phyloP scores from a whole-genome alignment of 179 eudicot genomes.

The Beta corolliflora region DNA sequence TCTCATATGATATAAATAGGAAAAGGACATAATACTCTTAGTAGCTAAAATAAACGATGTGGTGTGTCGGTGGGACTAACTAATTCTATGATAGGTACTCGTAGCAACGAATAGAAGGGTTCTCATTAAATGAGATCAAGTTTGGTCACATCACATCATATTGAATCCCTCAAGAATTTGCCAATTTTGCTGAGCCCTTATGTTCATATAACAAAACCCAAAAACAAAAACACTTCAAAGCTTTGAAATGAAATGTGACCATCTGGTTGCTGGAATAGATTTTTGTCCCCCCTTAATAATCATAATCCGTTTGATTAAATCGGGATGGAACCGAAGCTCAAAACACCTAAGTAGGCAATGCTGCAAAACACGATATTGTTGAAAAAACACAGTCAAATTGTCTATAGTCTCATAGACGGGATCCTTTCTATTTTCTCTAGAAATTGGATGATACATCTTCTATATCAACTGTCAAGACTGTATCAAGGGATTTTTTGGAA shows the following conservation, averaged over 20 bases:
- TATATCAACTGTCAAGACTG: no score
- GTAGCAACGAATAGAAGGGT: slow-evolving; percentile 20
- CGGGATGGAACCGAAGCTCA: neutral
- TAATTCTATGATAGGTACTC: slow-evolving; percentile 21
- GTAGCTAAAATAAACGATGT: slow-evolving; percentile 21
- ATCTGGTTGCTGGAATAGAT: neutral
- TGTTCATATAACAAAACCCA: neutral
- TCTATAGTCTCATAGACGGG: no score
- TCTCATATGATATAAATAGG: slow-evolving; percentile 19
- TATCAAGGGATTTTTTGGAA: no score
- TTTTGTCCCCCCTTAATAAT: no score
- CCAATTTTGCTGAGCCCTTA: slow-evolving; percentile 19
- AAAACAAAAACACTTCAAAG: neutral
- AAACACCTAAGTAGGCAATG: no score
- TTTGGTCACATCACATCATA: no score
- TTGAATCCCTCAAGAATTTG: slow-evolving; percentile 13
- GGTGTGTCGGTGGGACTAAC: slow-evolving; percentile 58
- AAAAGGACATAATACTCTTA: slow-evolving; percentile 6
- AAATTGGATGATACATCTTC: neutral
- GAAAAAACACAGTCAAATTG: no score
- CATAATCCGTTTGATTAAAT: no score
- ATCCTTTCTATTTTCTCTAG: no score
- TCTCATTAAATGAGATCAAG: slow-evolving; percentile 18
- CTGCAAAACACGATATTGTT: no score
- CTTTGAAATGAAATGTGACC: neutral